Base-by-base conservation (phyloP, 192 early-diverging fungal genomes). In the Coemansia sp. region DNA sequence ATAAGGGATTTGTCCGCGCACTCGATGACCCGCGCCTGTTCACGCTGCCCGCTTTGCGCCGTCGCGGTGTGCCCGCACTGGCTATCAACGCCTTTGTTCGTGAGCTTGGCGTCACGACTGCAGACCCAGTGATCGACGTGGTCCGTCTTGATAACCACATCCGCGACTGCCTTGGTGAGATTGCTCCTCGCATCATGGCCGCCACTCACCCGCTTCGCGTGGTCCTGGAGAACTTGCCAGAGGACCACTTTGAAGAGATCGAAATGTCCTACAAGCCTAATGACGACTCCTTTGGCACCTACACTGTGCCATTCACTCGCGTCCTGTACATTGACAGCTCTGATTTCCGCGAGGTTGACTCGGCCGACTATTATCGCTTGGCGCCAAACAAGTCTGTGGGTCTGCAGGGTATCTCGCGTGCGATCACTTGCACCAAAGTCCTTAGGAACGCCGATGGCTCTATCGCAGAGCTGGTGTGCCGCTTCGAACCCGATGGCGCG, bases 1-100 rank as follows among this genome's bases (percentile, higher is more conserved):
- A 89, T 60, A 91, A 92, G 55, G 84, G 85, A 12, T 67, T 89
- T 69, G 94, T 99, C 3, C 77, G 65, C 57, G 93, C 90, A 18
- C 97, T 96, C 92, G 98, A 99, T 83, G 98, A 99, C 71, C 98
- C 98, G 43, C 89, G 98, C 62, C 74, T 99, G 66, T 98, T 92
- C 83, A 98, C 98, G n/a, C 86, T 99, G 53, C 91, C 91, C 4
- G 97, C 92, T 49, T 88, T 99, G 62, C 93, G 95, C 68, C 92
- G 98, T 39, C 95, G 98, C 57, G 98, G 98, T 55, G 93, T 98
- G 65, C 97, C 98, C 64, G 93, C 97, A 0, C 91, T 94, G 84
- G 96, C 98, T 9, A 95, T 99, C 87, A 98, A 98, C 74, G 94
- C 93, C 36, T 99, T 99, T 89, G 95, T 96, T 22, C 90, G 94